Conservation (phyloP, 2,329 filamentous ascomycete genomes). For the Aspergillus ochraceoroseus region DNA sequence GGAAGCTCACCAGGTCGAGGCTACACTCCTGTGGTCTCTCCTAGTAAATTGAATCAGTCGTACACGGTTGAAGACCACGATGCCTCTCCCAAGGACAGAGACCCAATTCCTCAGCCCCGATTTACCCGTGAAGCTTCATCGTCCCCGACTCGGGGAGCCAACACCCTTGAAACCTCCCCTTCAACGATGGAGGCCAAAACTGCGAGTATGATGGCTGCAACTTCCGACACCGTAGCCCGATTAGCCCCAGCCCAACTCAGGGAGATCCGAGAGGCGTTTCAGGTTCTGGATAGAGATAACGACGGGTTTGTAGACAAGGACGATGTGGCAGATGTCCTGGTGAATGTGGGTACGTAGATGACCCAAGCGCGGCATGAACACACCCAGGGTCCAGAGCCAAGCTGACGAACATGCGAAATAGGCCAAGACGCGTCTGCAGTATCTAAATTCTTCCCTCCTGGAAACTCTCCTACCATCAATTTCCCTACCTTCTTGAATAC, state of each 20-base stretch:
- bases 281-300: conserved; percentile 84
- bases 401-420: conserved; percentile 39
- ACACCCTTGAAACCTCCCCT: conserved; percentile 26
- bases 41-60: conserved; percentile 46
- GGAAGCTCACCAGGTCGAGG: conserved; percentile 44
- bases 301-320: conserved; percentile 77
- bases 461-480: conserved; percentile 66
- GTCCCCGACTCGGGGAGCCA: conserved; percentile 39
- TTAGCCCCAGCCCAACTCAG: conserved; percentile 77
- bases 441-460: conserved; percentile 76
- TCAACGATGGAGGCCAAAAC: conserved; percentile 28
- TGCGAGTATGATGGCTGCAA: conserved; percentile 21
- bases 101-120: conserved; percentile 33
- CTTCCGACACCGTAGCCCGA: conserved; percentile 40
- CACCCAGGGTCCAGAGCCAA: too few relatives aligned
- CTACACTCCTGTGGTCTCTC: conserved; percentile 43
- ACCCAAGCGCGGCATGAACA: neutral
- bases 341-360: conserved; percentile 62
- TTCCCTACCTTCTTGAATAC: conserved; percentile 82
- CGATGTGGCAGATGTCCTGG: conserved; percentile 81
- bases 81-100: conserved; percentile 26
- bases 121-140: conserved; percentile 37
- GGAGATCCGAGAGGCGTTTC: conserved; percentile 85
- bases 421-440: conserved; percentile 73
- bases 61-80: conserved; percentile 44